Percentiles rank a stretch among this genome's conserved stretches.
phyloP scores from a whole-genome alignment of 768 basidiomycete genomes.

The Termitomyces sp. region DNA sequence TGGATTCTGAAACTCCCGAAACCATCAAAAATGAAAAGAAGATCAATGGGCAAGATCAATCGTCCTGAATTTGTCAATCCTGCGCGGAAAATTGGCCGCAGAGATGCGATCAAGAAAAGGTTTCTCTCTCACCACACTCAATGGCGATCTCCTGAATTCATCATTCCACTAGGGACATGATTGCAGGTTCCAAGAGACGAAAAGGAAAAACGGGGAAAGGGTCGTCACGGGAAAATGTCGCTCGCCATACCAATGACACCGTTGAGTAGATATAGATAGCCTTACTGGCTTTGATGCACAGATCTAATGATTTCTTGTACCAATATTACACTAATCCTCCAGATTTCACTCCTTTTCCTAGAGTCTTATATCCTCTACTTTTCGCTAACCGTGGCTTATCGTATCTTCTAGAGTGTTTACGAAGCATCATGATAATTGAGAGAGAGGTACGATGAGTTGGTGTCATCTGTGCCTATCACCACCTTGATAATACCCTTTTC shows the following conservation, averaged over 20 bases:
- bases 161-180: conserved; percentile 63
- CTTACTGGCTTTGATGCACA: not conserved
- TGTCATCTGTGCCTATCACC: too few species aligned
- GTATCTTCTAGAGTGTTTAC: not conserved
- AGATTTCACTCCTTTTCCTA: too few species aligned
- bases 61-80: conserved; percentile 73
- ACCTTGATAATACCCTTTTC: too few species aligned
- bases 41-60: conserved; percentile 80
- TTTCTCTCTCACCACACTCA: conserved; percentile 21
- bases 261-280: not conserved
- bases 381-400: too few species aligned
- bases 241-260: not conserved
- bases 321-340: too few species aligned
- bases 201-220: conserved; percentile 35
- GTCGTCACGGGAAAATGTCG: not conserved
- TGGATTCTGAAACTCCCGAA: conserved; percentile 96
- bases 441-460: not conserved
- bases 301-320: too few species aligned
- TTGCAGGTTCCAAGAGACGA: conserved; percentile 68
- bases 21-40: conserved; percentile 86
- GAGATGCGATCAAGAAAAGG: conserved; percentile 74
- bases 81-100: conserved; percentile 64
- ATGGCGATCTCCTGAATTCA: not conserved
- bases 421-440: not conserved
- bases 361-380: too few species aligned